Evolutionary conservation across 1,139 yeast species (phyloP), one percentile per base, ranked within the genome.

Genomic region (Sugiyamaella xylanicola): DNA sequence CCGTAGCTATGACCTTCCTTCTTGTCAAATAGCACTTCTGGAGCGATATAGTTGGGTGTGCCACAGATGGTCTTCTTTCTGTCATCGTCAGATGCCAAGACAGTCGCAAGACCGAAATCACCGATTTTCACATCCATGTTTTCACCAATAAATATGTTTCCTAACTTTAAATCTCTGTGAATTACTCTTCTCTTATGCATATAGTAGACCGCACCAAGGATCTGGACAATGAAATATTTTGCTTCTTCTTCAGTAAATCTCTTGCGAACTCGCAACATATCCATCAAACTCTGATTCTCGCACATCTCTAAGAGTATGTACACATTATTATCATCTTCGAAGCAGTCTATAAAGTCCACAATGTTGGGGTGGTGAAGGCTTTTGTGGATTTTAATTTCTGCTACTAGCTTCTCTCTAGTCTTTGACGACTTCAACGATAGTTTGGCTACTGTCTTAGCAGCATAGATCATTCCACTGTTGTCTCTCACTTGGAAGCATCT

Each of bases 371-470:
- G 99, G 56, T 82, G 79, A 82, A 95, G 85, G 57, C 89, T 84
- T 70, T 92, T 90, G 73, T 95, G 99, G 65, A 95, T 92, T 70
- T 92, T 92, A 69, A 95, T 93, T 72, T 95, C 99, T 42, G 96
- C 89, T 61, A 93, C 78, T 29, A 76, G 71, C 66, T 95, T 93
- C 19, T 92, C 87, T 67, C 89, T 86, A 19, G 97, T 91, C 77
- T 93, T 93, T 67, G 89, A 96, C 61, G 88, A 86, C 65, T 86
- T 87, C 63, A 95, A 86, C 16, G 97, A 90, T 1, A 92, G 92
- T 73, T 93, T 95, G 51, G 99, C 99, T 45, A 95, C 96, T 0
- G 99, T 95, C 69, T 95, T 95, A 36, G 99, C 99, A 27, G 99
- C 99, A 73, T 80, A 93, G 2, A 90, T 81, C 68, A 85, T 83